A percentile compares a stretch with the other conserved stretches of the same genome.
Conservation (phyloP, 2,329 filamentous ascomycete species). For the Aaosphaeria pasadenensis region DNA sequence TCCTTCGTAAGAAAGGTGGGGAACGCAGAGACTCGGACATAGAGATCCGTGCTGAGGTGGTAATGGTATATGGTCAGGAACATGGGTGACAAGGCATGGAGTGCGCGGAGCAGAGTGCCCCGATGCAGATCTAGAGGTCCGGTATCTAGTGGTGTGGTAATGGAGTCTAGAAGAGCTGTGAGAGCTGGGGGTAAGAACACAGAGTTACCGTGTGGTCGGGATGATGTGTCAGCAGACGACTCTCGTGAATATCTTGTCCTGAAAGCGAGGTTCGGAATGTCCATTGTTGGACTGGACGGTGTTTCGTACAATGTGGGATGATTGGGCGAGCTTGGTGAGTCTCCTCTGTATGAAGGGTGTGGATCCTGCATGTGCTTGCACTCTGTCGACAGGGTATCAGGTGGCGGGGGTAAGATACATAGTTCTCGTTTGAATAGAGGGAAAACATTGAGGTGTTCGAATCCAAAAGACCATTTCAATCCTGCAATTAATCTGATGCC, state of each 20-base stretch:
- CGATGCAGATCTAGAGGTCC: constrained; percentile 18
- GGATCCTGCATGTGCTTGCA: constrained; percentile 7
- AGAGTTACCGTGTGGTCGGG: too few relatives aligned
- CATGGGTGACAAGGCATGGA: constrained; percentile 30
- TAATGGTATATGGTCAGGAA: constrained; percentile 33
- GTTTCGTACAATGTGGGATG: neutral
- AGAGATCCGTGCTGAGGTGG: constrained; percentile 25
- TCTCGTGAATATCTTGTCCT: neutral
- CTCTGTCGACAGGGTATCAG: constrained; percentile 4
- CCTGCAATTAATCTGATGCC: constrained; percentile 27
- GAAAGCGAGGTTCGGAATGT: constrained; percentile 7
- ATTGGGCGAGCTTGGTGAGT: neutral
- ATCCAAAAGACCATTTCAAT: constrained; percentile 26
- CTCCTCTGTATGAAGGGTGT: constrained; percentile 10
- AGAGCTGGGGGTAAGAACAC: constrained; percentile 29
- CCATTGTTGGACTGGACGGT: neutral
- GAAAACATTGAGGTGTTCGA: constrained; percentile 29
- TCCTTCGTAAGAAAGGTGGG: constrained; percentile 29
- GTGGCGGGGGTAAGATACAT: constrained; percentile 24
- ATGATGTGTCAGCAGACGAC: too few relatives aligned
- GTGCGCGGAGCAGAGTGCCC: constrained; percentile 17
- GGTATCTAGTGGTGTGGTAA: constrained; percentile 9
- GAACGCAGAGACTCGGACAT: constrained; percentile 24
- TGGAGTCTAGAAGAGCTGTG: constrained; percentile 16
- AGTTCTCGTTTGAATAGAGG: constrained; percentile 27